A percentile compares a stretch with the other conserved stretches of the same genome.
Evolutionary conservation across 2,329 filamentous ascomycete genomes (phyloP).

Genomic region (Rhynchosporium agropyri): DNA sequence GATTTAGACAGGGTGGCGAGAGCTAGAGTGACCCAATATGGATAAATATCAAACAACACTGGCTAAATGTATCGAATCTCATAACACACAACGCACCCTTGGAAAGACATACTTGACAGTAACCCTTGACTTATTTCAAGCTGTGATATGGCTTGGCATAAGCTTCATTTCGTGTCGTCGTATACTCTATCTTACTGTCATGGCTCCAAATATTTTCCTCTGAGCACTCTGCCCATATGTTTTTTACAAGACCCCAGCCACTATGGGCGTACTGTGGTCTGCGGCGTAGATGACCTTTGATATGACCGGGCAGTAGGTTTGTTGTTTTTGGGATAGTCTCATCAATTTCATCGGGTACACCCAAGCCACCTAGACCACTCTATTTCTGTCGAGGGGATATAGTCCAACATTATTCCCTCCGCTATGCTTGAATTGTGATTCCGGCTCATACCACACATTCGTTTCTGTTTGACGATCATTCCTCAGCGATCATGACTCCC

Average conservation of each 20-base stretch:
- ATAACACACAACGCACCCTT: not conserved
- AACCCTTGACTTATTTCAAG: not conserved
- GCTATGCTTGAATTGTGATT: conserved; percentile 9
- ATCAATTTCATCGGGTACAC: not conserved
- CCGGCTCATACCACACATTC: conserved; percentile 9
- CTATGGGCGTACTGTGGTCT: not conserved
- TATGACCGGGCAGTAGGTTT: conserved; percentile 2
- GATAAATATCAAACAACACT: conserved; percentile 4
- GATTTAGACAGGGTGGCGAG: not conserved
- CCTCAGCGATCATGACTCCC: conserved; percentile 12
- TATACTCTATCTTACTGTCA: conserved; percentile 12
- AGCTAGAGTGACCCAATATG: not conserved
- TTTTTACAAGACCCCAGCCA: not conserved
- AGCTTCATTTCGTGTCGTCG: not conserved
- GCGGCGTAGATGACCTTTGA: not conserved
- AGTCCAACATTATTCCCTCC: conserved; percentile 5
- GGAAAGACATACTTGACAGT: conserved; percentile 1
- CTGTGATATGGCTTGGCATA: not conserved
- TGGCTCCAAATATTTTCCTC: conserved; percentile 4
- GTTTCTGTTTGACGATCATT: conserved; percentile 14
- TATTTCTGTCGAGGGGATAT: conserved; percentile 7
- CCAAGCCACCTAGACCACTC: not conserved
- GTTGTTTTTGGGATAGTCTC: not conserved
- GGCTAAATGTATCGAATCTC: not conserved
- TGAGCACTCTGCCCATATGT: not conserved